A percentile compares a stretch with the other conserved stretches of the same genome.
Conservation (phyloP, 768 basidiomycete genomes). For the Rhodotorula paludigena region DNA sequence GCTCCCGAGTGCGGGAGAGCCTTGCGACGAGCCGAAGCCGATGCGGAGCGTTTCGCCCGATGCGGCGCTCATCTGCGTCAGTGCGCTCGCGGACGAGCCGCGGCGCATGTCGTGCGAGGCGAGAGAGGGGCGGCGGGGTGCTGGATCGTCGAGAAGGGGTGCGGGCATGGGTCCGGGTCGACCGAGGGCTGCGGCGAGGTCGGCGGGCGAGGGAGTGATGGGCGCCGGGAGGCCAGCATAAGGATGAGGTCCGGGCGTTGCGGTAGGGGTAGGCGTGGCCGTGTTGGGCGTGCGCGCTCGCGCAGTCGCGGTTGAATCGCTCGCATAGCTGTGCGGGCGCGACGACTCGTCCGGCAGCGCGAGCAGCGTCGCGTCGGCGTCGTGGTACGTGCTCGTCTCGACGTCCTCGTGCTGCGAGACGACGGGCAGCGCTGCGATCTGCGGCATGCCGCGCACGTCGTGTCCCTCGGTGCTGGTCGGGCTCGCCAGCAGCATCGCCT, state of each 20-base stretch:
- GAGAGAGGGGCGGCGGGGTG: not conserved
- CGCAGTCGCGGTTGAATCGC: conserved; percentile 6
- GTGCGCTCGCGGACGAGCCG: not conserved
- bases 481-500: not conserved
- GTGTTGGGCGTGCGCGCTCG: not conserved
- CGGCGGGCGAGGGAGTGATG: not conserved
- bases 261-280: not conserved
- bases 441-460: too few species aligned
- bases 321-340: not conserved
- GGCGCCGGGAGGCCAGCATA: not conserved
- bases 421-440: too few species aligned
- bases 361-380: too few species aligned
- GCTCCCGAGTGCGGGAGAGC: too few species aligned
- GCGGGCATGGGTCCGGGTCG: not conserved
- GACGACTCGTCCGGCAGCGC: not conserved
- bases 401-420: not conserved
- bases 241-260: too few species aligned
- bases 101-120: conserved; percentile 1
- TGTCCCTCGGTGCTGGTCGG: not conserved
- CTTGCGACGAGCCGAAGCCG: not conserved
- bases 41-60: not conserved
- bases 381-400: too few species aligned
- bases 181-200: not conserved
- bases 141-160: not conserved
- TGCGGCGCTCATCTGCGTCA: not conserved